Evolutionary conservation across 176 grass and related monocot species (phyloP), one percentile per base, ranked within the genome.

Genomic region (Oryza australiensis): DNA sequence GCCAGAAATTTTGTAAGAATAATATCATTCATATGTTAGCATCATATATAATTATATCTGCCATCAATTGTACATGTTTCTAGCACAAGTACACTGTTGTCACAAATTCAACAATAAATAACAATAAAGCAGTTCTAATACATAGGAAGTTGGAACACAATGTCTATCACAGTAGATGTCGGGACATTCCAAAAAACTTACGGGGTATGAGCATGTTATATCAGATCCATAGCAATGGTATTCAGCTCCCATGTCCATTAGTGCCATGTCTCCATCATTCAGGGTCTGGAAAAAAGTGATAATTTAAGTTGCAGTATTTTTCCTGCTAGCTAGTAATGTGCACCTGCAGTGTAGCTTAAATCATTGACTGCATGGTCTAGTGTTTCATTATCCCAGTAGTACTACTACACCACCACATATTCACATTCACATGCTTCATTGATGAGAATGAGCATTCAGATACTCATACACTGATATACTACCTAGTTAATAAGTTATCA

Each of bases 121-220:
- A 13, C 48, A 32, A 74, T 6, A 26, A 75, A 67, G 0, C 40
- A 68, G 3, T 68, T 5, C 26, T 68, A 60, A 68, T 22, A 68
- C 2, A 22, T 23, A 42, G 79, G 7, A 69, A 12, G 63, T 70
- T 38, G 18, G 70, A 74, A 9, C 7, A 62, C 11, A n/a, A 15
- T 43, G 9, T 10, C 9, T 74, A 76, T 9, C 32, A 26, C 40
- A 53, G 1, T 83, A 76, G 41, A 77, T 28, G 10, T 42, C 14
- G 66, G 29, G 30, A 71, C 28, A 74, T 83, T 82, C n/a, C 22
- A 3, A 74, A 87, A 57, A 73, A 88, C 95, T 93, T 78, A 98
- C 95, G 63, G 95, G 95, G 81, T 93, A 98, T 78, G 95, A 98
- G 76, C 95, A 98, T 75, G 95, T 98, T 77, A 98, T 98, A 86